Percentiles rank a stretch among this genome's conserved stretches.
phyloP scores from a whole-genome alignment of 257 asterid genomes.

The Lantana camara region DNA sequence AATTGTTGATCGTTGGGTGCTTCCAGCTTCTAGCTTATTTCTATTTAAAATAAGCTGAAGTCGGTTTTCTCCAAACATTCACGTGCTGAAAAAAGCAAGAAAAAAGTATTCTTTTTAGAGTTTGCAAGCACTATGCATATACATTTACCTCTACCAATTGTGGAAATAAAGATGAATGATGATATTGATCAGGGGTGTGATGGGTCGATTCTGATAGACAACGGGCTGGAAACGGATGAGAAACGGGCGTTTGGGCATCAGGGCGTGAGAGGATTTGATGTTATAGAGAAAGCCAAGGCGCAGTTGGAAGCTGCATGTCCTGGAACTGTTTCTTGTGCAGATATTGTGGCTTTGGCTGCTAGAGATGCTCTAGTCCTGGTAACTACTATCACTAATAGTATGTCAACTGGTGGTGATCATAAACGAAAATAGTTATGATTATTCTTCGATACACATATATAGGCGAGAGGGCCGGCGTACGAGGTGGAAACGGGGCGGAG shows the following conservation, averaged over 20 bases:
- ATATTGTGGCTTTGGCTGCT: slow-evolving; percentile 83
- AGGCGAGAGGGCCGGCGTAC: slow-evolving; percentile 71
- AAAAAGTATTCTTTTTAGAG: too few relatives aligned
- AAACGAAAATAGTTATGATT: background rate
- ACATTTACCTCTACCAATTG: too few relatives aligned
- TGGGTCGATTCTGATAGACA: slow-evolving; percentile 72
- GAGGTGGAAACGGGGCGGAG: slow-evolving; percentile 77
- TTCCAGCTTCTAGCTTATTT: too few relatives aligned
- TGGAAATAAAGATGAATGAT: too few relatives aligned
- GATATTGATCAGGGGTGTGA: slow-evolving; percentile 71
- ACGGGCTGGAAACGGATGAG: slow-evolving; percentile 44
- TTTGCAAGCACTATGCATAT: too few relatives aligned
- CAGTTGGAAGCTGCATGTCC: slow-evolving; percentile 70
- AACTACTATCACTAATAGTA: background rate
- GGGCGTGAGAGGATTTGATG: slow-evolving; percentile 70
- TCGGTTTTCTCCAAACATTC: too few relatives aligned
- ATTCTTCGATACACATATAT: background rate
- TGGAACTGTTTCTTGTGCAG: slow-evolving; percentile 72
- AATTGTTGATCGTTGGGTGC: too few relatives aligned
- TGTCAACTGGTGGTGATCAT: too few relatives aligned
- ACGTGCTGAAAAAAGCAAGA: too few relatives aligned
- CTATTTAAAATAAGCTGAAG: too few relatives aligned
- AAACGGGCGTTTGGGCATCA: slow-evolving; percentile 73
- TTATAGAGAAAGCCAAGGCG: slow-evolving; percentile 68
- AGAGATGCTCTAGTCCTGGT: slow-evolving; percentile 77